phyloP scores from a whole-genome alignment of 805 yeast species.

The Cyberlindnera subsufficiens region DNA sequence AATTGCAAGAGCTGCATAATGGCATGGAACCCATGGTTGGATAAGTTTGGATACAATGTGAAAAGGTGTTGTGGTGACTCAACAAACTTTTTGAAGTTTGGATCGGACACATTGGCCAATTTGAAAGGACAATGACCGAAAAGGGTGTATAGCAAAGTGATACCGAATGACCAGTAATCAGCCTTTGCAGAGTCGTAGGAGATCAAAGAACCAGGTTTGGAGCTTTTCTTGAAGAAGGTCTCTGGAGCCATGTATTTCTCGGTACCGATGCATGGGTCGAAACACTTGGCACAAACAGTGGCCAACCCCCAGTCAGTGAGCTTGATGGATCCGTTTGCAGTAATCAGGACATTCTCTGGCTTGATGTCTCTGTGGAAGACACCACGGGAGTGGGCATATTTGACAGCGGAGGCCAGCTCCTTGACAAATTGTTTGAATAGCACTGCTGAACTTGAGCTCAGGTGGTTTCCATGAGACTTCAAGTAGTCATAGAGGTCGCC shows the following conservation, averaged over 20 bases:
- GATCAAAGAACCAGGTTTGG: conserved; percentile 2
- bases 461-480: conserved; percentile 19
- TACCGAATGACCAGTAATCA: conserved; percentile 86
- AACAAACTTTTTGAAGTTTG: conserved; percentile 60
- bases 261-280: conserved; percentile 52
- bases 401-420: conserved; percentile 48
- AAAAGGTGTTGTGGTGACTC: conserved; percentile 63
- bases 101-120: conserved; percentile 62
- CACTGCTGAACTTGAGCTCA: conserved; percentile 12
- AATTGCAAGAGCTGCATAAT: conserved; percentile 59
- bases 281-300: conserved; percentile 29
- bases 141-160: conserved; percentile 68
- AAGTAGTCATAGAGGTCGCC: conserved; percentile 64
- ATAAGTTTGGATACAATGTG: conserved; percentile 71
- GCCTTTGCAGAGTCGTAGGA: conserved; percentile 67
- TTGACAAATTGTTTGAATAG: conserved; percentile 34
- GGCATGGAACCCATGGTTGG: conserved; percentile 64
- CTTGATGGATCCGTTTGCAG: conserved; percentile 46
- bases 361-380: conserved; percentile 68
- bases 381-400: conserved; percentile 49
- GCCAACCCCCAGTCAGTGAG: conserved; percentile 75
- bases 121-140: conserved; percentile 85
- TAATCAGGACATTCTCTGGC: conserved; percentile 63
- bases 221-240: conserved; percentile 43
- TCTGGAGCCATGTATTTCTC: conserved; percentile 95